A percentile compares a stretch with the other conserved stretches of the same genome.
Evolutionary conservation across 768 basidiomycete genomes (phyloP).

Genomic region (Macrolepiota fuliginosa): DNA sequence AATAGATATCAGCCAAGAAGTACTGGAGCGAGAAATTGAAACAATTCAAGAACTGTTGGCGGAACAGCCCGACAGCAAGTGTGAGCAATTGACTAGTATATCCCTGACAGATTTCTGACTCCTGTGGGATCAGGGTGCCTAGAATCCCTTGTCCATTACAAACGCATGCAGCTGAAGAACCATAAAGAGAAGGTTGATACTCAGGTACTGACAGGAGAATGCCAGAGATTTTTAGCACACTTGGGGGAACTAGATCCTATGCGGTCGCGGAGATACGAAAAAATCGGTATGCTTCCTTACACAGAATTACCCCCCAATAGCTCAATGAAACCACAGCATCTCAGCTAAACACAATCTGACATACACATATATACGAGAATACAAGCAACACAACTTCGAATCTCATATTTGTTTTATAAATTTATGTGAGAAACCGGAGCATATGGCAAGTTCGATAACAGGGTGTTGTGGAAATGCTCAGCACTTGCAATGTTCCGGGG

Average conservation of each 20-base stretch:
- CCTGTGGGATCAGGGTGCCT: slow-evolving; percentile 72
- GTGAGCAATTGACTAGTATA: slow-evolving; percentile 37
- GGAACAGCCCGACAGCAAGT: slow-evolving; percentile 92
- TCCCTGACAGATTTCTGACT: not conserved
- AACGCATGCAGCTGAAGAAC: slow-evolving; percentile 58
- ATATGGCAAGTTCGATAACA: not conserved
- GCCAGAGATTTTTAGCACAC: slow-evolving; percentile 48
- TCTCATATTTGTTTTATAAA: not conserved
- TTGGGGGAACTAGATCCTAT: slow-evolving; percentile 64
- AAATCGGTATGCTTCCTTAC: slow-evolving; percentile 48
- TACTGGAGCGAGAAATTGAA: slow-evolving; percentile 72
- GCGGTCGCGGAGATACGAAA: slow-evolving; percentile 66
- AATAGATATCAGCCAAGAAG: slow-evolving; percentile 53
- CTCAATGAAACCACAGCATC: not conserved
- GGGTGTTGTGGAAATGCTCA: slow-evolving; percentile 24
- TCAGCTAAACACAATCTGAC: not conserved
- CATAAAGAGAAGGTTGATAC: slow-evolving; percentile 33
- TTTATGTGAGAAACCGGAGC: not conserved
- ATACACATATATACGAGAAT: not conserved
- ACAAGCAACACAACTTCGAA: not conserved
- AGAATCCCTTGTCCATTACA: slow-evolving; percentile 88
- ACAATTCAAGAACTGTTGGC: slow-evolving; percentile 82
- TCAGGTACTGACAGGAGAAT: slow-evolving; percentile 39
- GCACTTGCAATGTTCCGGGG: slow-evolving; percentile 66
- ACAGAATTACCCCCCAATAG: not conserved